A percentile compares a stretch with the other conserved stretches of the same genome.
Evolutionary conservation across 1,139 yeast genomes (phyloP).

Genomic region (Geotrichum restrictum): DNA sequence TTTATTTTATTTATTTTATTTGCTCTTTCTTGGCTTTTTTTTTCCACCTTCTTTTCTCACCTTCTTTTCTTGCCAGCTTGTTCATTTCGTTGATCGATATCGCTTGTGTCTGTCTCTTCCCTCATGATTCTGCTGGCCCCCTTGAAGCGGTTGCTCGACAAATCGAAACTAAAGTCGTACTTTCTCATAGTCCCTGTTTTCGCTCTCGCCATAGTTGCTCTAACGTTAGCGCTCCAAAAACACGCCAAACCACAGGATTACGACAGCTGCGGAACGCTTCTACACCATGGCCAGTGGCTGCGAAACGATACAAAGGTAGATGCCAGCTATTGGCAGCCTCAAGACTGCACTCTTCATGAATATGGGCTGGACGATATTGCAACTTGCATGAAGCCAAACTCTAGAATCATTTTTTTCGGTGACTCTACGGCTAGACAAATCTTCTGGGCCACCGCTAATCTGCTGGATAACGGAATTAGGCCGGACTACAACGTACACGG

Average conservation of each 20-base stretch:
- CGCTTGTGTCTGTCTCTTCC: too few species aligned
- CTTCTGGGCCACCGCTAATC: slow-evolving; percentile 13
- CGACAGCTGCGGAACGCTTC: not conserved
- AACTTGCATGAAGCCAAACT: slow-evolving; percentile 9
- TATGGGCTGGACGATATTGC: slow-evolving; percentile 5
- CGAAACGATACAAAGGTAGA: not conserved
- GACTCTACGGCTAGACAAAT: slow-evolving; percentile 18
- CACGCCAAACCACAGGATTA: not conserved
- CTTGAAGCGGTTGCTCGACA: too few species aligned
- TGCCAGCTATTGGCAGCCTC: slow-evolving; percentile 13
- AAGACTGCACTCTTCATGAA: slow-evolving; percentile 3
- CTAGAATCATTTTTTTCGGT: slow-evolving; percentile 10
- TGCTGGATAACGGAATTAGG: slow-evolving; percentile 2
- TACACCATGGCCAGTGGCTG: slow-evolving; percentile 10
- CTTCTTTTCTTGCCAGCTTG: too few species aligned
- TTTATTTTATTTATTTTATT: too few species aligned
- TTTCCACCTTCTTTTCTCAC: too few species aligned
- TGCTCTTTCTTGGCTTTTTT: too few species aligned
- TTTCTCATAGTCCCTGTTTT: not conserved
- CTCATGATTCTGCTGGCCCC: too few species aligned
- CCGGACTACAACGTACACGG: slow-evolving; percentile 11
- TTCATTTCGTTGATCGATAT: too few species aligned
- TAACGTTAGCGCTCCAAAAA: not conserved
- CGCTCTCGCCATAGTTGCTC: not conserved
- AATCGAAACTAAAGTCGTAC: not conserved